Evolutionary conservation across 352 stramenopile genomes (phyloP), one percentile per base, ranked within the genome.

Genomic region (Pythium vanterpoolii): DNA sequence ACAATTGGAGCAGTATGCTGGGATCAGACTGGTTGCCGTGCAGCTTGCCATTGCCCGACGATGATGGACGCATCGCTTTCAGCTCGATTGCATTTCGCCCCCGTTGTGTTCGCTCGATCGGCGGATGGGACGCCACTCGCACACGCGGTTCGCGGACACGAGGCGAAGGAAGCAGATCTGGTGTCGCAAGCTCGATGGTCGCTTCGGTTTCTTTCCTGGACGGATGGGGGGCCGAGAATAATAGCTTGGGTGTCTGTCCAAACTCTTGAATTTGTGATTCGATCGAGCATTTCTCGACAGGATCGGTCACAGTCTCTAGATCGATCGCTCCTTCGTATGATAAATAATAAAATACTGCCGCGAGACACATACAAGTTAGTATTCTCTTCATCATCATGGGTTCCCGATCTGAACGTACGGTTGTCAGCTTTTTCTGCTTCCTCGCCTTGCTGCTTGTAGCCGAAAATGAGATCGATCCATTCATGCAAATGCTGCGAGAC

Each of bases 261-360:
- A 97, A 97, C 58, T 97, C 87, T 58, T 96, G 86, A 45, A 98
- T 97, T 58, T 98, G 93, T 0, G 80, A 82, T 66, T 97, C 87
- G 18, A 98, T 96, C 18, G 96, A 97, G 51, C 94, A 96, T 45
- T 96, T 86, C 52, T 98, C 86, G 18, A 98, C 83, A 13, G 83
- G 84, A 63, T 98, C 92, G 0, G 82, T 89, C 36, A 96, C 81
- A 5, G 62, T 89, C 51, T 96, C 86, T 5, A 96, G 69, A 66
- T 96, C 85, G 2, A 96, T 79, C 14, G 86, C 86, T 8, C 86
- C 86, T 59, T 96, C 86, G 53, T 96, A 96, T 23, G 86, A 93
- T 53, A 96, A 59, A 62, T 94, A 94, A 68, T 96, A 93, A 42
- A 96, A 96, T 14, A 96, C 83, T 95, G 38, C 6, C 28, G 21